A percentile compares a stretch with the other conserved stretches of the same genome.
Evolutionary conservation across 2,329 filamentous ascomycete genomes (phyloP).

Genomic region (Fusarium pseudoanthophilum): DNA sequence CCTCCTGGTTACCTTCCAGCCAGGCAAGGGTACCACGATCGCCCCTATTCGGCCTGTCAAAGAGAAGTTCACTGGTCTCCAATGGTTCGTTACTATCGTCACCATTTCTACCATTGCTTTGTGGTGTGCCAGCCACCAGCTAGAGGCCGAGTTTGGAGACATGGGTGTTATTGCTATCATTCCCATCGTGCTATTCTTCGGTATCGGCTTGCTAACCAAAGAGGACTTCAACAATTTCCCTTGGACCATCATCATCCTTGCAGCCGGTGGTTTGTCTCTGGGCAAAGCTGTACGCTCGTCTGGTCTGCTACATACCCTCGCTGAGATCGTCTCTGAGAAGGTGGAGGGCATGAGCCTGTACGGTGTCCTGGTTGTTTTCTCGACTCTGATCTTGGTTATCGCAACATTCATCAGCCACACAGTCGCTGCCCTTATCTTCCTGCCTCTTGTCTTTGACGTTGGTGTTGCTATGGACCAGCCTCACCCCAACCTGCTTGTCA

Average conservation of each 20-base stretch:
- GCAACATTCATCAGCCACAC: slow-evolving; percentile 99
- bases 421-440: slow-evolving; percentile 92
- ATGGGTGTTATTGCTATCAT: slow-evolving; percentile 99
- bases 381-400: slow-evolving; percentile 84
- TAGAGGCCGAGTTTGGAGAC: slow-evolving; percentile 89
- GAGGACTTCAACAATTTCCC: slow-evolving; percentile 99
- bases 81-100: slow-evolving; percentile 91
- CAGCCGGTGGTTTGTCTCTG: slow-evolving; percentile 89
- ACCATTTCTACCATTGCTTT: slow-evolving; percentile 86
- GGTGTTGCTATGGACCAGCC: slow-evolving; percentile 87
- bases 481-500: slow-evolving; percentile 93
- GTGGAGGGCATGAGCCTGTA: slow-evolving; percentile 88
- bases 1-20: slow-evolving; percentile 85
- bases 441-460: slow-evolving; percentile 89
- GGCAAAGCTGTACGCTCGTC: slow-evolving; percentile 96
- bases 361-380: slow-evolving; percentile 86
- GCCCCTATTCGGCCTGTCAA: slow-evolving; percentile 90
- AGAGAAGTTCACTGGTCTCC: slow-evolving; percentile 86
- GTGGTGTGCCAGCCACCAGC: slow-evolving; percentile 92
- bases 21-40: slow-evolving; percentile 86
- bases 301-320: slow-evolving; percentile 89
- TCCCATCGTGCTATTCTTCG: slow-evolving; percentile 95
- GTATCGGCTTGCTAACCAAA: slow-evolving; percentile 94
- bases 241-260: slow-evolving; percentile 99
- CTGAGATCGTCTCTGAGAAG: slow-evolving; percentile 75